Evolutionary conservation across 106 monocot genomes (phyloP).

Genomic region (Allium cepa): DNA sequence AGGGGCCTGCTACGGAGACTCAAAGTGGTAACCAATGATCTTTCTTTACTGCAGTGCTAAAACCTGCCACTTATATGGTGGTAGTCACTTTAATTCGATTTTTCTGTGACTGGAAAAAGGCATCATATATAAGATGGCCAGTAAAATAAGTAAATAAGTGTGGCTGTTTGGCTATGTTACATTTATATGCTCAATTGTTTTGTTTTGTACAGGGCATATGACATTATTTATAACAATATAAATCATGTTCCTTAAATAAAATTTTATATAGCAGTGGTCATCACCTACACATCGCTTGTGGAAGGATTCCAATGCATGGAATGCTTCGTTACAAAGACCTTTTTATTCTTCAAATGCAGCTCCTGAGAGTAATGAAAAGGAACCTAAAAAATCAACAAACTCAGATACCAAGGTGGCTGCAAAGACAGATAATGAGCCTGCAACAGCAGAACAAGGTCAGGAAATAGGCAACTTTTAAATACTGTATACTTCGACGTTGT

Average conservation of each 20-base stretch:
- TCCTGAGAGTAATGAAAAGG: conserved; percentile 29
- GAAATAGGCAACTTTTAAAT: conserved; percentile 14
- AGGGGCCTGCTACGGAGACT: too few relatives aligned
- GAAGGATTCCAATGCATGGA: conserved; percentile 5
- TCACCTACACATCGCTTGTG: conserved; percentile 4
- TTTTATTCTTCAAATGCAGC: conserved; percentile 63
- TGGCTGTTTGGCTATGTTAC: neutral
- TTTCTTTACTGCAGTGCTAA: too few relatives aligned
- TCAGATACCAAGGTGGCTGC: neutral
- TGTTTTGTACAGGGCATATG: neutral
- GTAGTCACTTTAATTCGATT: neutral
- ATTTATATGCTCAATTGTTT: neutral
- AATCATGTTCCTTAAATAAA: neutral
- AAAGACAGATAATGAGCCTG: conserved; percentile 9
- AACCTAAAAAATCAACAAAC: conserved; percentile 1
- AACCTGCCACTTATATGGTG: too few relatives aligned
- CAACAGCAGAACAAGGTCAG: conserved; percentile 8
- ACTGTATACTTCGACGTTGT: neutral
- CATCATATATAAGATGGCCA: neutral
- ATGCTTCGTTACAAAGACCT: conserved; percentile 22
- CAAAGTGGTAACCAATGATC: too few relatives aligned
- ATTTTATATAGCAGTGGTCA: conserved; percentile 11
- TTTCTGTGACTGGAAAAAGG: neutral
- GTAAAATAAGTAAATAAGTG: neutral
- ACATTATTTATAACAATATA: neutral